A percentile compares a stretch with the other conserved stretches of the same genome.
Evolutionary conservation across 306 rosid species (phyloP).

Genomic region (Psophocarpus tetragonolobus): DNA sequence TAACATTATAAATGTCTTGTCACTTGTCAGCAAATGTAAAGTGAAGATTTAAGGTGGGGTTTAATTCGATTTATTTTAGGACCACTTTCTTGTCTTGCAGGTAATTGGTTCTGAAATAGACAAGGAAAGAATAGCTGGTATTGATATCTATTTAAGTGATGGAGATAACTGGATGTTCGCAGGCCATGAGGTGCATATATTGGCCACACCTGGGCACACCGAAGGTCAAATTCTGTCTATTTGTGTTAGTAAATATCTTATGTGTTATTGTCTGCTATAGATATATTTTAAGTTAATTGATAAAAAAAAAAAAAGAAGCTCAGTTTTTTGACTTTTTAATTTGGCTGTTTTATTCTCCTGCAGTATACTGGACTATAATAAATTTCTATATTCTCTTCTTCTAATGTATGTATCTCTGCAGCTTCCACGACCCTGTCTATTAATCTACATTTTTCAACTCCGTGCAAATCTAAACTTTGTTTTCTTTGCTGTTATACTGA

Average conservation of each 20-base stretch:
- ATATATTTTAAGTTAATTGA: neutral
- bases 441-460: neutral
- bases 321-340: neutral
- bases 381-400: neutral
- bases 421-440: neutral
- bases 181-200: slow-evolving; percentile 87
- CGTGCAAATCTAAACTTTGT: neutral
- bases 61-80: neutral
- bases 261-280: neutral
- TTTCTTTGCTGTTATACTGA: slow-evolving; percentile 2
- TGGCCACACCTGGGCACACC: slow-evolving; percentile 97
- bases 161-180: slow-evolving; percentile 99
- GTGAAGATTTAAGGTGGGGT: slow-evolving; percentile 2
- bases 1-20: neutral
- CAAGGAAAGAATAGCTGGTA: slow-evolving; percentile 80
- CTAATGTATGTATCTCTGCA: neutral
- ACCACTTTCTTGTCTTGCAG: slow-evolving; percentile 43
- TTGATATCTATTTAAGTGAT: slow-evolving; percentile 82
- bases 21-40: slow-evolving; percentile 17
- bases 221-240: slow-evolving; percentile 56
- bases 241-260: slow-evolving; percentile 17
- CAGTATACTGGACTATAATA: neutral
- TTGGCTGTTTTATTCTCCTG: slow-evolving; percentile 5
- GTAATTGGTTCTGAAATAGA: slow-evolving; percentile 90
- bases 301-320: neutral